phyloP scores from a whole-genome alignment of 495 filamentous ascomycete species.

The Oidiodendron maius region DNA sequence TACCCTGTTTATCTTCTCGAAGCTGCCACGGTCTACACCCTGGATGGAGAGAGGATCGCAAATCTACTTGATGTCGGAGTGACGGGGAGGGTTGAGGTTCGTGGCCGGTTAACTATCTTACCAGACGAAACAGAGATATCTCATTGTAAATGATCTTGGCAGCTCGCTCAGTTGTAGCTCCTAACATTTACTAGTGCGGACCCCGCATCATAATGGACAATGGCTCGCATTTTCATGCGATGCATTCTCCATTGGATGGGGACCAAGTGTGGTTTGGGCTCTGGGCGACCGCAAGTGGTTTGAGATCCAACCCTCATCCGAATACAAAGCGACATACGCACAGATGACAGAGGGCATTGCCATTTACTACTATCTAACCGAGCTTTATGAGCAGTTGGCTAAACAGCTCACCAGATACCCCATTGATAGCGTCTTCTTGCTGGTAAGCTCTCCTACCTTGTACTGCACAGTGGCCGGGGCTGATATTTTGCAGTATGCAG shows the following conservation, averaged over 20 bases:
- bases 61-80: neutral
- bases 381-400: neutral
- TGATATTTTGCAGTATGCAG: neutral
- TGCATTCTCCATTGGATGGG: conserved; percentile 1
- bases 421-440: neutral
- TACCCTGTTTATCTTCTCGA: conserved; percentile 39
- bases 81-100: neutral
- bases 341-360: conserved; percentile 11
- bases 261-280: neutral
- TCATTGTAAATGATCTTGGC: neutral
- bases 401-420: neutral
- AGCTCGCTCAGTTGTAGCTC: neutral
- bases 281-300: conserved; percentile 34
- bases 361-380: neutral
- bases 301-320: neutral
- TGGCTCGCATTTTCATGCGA: neutral
- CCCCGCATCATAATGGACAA: neutral
- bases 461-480: neutral
- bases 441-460: conserved; percentile 5
- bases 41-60: conserved; percentile 28
- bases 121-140: neutral
- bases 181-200: neutral
- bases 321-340: neutral
- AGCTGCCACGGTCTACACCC: conserved; percentile 37
- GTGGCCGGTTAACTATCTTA: neutral